Conservation (phyloP, 306 rosid genomes). For the Comarum palustre region DNA sequence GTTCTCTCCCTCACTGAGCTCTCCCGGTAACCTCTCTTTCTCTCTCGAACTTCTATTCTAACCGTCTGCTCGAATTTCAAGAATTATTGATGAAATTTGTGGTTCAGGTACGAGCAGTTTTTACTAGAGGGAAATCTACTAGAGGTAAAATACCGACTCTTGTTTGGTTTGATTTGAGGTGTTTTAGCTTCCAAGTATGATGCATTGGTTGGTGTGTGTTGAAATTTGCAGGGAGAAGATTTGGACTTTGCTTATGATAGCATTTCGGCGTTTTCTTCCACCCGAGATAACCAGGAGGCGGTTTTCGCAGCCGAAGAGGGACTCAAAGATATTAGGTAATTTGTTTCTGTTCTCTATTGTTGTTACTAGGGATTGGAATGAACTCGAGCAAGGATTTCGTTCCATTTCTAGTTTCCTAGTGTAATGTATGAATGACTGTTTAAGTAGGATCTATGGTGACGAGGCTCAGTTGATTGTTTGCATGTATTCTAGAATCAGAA, state of each 20-base stretch:
- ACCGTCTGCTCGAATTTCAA: background rate
- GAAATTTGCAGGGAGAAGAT: conserved; percentile 62
- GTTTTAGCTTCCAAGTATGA: background rate
- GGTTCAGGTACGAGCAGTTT: conserved; percentile 66
- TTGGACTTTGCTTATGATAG: conserved; percentile 88
- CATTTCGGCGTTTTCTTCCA: conserved; percentile 84
- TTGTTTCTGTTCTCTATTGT: background rate
- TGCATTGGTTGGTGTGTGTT: background rate
- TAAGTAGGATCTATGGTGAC: background rate
- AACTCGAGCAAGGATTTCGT: background rate
- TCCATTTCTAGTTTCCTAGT: background rate
- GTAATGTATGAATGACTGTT: background rate
- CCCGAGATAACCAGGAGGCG: conserved; percentile 79
- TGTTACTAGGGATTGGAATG: background rate
- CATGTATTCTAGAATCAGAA: background rate
- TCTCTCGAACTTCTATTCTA: background rate
- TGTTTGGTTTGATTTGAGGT: background rate
- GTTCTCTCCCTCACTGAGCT: conserved; percentile 80
- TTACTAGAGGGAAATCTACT: conserved; percentile 78
- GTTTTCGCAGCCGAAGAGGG: conserved; percentile 89
- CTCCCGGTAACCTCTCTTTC: conserved; percentile 44
- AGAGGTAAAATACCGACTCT: conserved; percentile 45
- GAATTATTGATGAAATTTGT: background rate
- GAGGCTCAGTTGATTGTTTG: background rate
- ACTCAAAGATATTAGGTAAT: conserved; percentile 69